Evolutionary conservation across 2,329 filamentous ascomycete species (phyloP).

Genomic region (Xylariaceae sp.): DNA sequence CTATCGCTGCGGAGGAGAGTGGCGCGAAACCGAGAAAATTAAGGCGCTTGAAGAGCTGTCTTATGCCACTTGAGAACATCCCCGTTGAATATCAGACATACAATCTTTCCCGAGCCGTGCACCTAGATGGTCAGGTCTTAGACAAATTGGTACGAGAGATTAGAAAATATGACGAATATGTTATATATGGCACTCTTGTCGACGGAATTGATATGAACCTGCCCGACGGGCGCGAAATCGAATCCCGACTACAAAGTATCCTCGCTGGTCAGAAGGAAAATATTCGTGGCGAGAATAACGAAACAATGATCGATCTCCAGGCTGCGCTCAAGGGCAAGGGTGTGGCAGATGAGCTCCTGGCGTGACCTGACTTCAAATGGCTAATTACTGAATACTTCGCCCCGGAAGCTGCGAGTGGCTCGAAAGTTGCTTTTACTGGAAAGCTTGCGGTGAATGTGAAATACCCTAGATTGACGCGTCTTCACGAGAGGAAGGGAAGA

Average conservation of each 20-base stretch:
- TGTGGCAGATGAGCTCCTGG: background rate
- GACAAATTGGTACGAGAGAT: slow-evolving; percentile 8
- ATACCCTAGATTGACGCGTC: background rate
- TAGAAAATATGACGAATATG: slow-evolving; percentile 27
- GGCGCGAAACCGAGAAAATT: slow-evolving; percentile 20
- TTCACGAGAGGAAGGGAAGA: background rate
- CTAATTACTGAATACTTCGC: background rate
- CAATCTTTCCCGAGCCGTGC: slow-evolving; percentile 13
- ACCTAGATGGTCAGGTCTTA: slow-evolving; percentile 15
- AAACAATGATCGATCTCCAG: slow-evolving; percentile 6
- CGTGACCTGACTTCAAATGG: background rate
- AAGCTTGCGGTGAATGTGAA: background rate
- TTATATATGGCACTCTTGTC: slow-evolving; percentile 22
- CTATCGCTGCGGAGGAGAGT: slow-evolving; percentile 22
- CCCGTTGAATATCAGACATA: slow-evolving; percentile 22
- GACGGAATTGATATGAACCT: slow-evolving; percentile 30
- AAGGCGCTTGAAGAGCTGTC: slow-evolving; percentile 30
- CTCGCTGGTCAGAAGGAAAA: slow-evolving; percentile 19
- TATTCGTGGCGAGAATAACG: background rate
- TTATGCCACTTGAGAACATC: slow-evolving; percentile 31
- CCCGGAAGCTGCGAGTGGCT: background rate
- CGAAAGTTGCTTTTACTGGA: background rate
- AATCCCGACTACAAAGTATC: slow-evolving; percentile 24
- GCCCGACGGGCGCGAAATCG: slow-evolving; percentile 24
- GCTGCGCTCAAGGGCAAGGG: slow-evolving; percentile 15